phyloP scores from a whole-genome alignment of 2,329 filamentous ascomycete genomes.

The Whalleya microplaca region DNA sequence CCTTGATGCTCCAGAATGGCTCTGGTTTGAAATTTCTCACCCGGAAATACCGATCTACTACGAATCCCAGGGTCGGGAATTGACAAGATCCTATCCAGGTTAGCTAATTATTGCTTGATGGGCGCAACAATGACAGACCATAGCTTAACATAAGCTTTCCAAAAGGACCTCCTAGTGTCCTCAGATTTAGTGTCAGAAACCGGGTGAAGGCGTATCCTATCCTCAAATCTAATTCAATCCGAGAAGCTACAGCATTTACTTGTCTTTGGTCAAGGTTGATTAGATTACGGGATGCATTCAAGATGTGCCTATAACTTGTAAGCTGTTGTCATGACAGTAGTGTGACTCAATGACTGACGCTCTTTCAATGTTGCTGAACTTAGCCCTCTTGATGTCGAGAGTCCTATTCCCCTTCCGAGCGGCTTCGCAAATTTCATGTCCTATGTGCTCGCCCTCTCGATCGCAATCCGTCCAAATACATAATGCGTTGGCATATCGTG shows the following conservation, averaged over 20 bases:
- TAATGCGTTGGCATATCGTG: conserved; percentile 70
- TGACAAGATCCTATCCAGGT: conserved; percentile 75
- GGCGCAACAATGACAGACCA: conserved; percentile 53
- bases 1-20: conserved; percentile 88
- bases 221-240: conserved; percentile 90
- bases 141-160: conserved; percentile 76
- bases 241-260: conserved; percentile 82
- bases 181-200: conserved; percentile 80
- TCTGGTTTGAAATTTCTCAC: conserved; percentile 95
- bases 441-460: conserved; percentile 95
- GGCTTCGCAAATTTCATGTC: conserved; percentile 83
- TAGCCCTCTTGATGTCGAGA: conserved; percentile 82
- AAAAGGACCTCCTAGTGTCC: conserved; percentile 69
- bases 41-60: conserved; percentile 92
- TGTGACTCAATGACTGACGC: conserved; percentile 58
- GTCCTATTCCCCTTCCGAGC: conserved; percentile 73
- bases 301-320: conserved; percentile 68
- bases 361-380: conserved; percentile 94
- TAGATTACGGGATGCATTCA: conserved; percentile 79
- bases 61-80: conserved; percentile 94
- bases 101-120: conserved; percentile 16
- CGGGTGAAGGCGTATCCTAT: conserved; percentile 93
- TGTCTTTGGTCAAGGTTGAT: conserved; percentile 81
- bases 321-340: conserved; percentile 2
- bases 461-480: conserved; percentile 99